Evolutionary conservation across 2,329 filamentous ascomycete genomes (phyloP).

Genomic region (Aspergillus chevalieri): DNA sequence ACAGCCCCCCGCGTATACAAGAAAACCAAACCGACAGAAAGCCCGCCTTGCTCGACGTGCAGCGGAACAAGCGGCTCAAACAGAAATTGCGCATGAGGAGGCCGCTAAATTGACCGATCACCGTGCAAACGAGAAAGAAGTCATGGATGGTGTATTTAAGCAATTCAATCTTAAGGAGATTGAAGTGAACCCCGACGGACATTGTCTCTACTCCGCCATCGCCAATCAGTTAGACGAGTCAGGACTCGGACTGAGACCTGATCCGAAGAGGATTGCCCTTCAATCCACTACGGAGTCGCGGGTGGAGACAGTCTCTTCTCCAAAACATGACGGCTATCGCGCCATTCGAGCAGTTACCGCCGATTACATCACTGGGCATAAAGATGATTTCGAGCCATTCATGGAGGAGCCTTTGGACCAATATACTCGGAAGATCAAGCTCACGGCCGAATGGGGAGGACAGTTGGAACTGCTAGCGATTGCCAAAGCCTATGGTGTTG

Average conservation of each 20-base stretch:
- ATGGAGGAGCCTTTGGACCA: constrained; percentile 70
- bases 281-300: constrained; percentile 25
- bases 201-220: constrained; percentile 89
- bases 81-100: constrained; percentile 65
- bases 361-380: constrained; percentile 66
- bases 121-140: constrained; percentile 61
- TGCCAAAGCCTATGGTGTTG: constrained; percentile 69
- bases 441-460: constrained; percentile 94
- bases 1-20: constrained; percentile 30
- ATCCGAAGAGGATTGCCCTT: constrained; percentile 28
- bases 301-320: constrained; percentile 26
- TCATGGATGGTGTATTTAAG: constrained; percentile 64
- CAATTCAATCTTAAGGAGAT: constrained; percentile 63
- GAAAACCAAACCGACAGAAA: constrained; percentile 86
- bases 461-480: constrained; percentile 84
- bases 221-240: constrained; percentile 69
- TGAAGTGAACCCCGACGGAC: constrained; percentile 81
- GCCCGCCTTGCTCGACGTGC: constrained; percentile 83
- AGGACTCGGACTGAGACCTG: constrained; percentile 32
- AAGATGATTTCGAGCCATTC: constrained; percentile 79
- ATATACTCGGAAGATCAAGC: constrained; percentile 70
- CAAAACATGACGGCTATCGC: constrained; percentile 53
- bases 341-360: constrained; percentile 65
- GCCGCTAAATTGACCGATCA: constrained; percentile 68
- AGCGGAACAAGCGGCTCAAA: constrained; percentile 70